phyloP scores from a whole-genome alignment of 495 filamentous ascomycete species.

The Penicillium coprophilum region DNA sequence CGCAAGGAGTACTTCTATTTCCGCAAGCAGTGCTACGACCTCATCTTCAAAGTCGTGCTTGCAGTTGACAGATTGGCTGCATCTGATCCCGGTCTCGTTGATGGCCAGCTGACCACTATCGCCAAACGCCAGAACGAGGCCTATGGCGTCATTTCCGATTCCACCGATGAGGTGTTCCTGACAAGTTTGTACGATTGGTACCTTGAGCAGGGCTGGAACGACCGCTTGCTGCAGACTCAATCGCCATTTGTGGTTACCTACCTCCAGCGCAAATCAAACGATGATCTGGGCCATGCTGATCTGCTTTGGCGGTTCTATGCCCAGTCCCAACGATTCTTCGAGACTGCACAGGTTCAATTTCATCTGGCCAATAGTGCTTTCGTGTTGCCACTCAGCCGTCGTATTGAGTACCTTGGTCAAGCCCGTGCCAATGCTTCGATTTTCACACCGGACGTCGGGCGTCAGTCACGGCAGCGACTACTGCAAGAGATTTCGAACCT shows the following conservation, averaged over 20 bases:
- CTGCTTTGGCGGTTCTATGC: conserved; percentile 91
- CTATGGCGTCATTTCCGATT: conserved; percentile 79
- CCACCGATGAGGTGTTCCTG: conserved; percentile 88
- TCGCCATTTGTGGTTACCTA: conserved; percentile 87
- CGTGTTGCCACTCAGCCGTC: conserved; percentile 65
- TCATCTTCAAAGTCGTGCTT: conserved; percentile 74
- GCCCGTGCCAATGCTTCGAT: conserved; percentile 86
- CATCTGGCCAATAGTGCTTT: conserved; percentile 81
- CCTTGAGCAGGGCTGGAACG: conserved; percentile 72
- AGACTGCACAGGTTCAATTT: conserved; percentile 82
- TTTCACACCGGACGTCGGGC: conserved; percentile 64
- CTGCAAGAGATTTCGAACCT: conserved; percentile 80
- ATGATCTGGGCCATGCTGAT: conserved; percentile 74
- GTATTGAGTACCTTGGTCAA: conserved; percentile 84
- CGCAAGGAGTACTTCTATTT: conserved; percentile 64
- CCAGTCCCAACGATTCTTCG: conserved; percentile 72
- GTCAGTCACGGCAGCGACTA: conserved; percentile 73
- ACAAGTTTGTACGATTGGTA: conserved; percentile 98
- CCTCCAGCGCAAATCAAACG: conserved; percentile 67
- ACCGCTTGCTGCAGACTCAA: conserved; percentile 77
- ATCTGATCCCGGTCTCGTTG: conserved; percentile 65
- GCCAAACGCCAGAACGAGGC: conserved; percentile 82
- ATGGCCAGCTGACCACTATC: conserved; percentile 72
- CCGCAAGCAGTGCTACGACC: conserved; percentile 76
- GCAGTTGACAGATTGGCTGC: conserved; percentile 69